phyloP scores from a whole-genome alignment of 2,329 filamentous ascomycete species.

The Ophiostoma tasmaniense region DNA sequence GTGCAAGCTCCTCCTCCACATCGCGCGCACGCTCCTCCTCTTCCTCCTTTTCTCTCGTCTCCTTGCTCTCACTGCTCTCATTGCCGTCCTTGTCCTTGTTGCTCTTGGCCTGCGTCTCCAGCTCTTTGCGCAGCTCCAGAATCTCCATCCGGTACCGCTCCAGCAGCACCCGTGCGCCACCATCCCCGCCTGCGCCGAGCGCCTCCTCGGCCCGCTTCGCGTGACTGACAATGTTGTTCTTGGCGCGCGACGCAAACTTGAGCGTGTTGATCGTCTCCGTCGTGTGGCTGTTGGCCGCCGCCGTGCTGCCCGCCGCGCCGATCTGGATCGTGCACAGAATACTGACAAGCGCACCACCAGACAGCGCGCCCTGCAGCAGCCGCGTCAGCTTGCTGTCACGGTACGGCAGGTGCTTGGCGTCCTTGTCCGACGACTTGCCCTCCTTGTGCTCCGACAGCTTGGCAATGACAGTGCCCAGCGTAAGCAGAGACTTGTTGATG shows the following conservation, averaged over 20 bases:
- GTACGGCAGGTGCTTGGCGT: conserved; percentile 89
- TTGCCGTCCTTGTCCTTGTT: conserved; percentile 43
- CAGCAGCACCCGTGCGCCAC: conserved; percentile 74
- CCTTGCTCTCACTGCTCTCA: conserved; percentile 32
- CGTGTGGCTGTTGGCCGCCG: conserved; percentile 64
- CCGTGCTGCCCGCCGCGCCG: conserved; percentile 64
- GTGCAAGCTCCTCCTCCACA: conserved; percentile 62
- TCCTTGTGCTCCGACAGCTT: conserved; percentile 85
- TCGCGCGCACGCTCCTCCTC: conserved; percentile 56
- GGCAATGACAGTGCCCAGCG: conserved; percentile 88
- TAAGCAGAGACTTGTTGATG: conserved; percentile 96
- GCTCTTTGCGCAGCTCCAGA: conserved; percentile 65
- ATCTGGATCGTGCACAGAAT: conserved; percentile 96
- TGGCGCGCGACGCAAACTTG: conserved; percentile 92
- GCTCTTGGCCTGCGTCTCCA: conserved; percentile 71
- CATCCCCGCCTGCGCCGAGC: conserved; percentile 69
- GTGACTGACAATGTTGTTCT: conserved; percentile 96
- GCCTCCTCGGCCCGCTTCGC: conserved; percentile 93
- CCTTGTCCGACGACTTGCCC: conserved; percentile 67
- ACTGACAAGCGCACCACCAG: conserved; percentile 88
- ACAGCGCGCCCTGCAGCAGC: conserved; percentile 82
- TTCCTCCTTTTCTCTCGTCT: too few relatives aligned
- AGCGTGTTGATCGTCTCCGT: conserved; percentile 89
- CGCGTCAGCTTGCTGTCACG: conserved; percentile 95
- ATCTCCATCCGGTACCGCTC: conserved; percentile 95